A percentile compares a stretch with the other conserved stretches of the same genome.
These are phyloP conservation scores for Acanthamoeba royreba DNA, from an alignment of 208 protist species.

Conservation along the genomic window DNA sequence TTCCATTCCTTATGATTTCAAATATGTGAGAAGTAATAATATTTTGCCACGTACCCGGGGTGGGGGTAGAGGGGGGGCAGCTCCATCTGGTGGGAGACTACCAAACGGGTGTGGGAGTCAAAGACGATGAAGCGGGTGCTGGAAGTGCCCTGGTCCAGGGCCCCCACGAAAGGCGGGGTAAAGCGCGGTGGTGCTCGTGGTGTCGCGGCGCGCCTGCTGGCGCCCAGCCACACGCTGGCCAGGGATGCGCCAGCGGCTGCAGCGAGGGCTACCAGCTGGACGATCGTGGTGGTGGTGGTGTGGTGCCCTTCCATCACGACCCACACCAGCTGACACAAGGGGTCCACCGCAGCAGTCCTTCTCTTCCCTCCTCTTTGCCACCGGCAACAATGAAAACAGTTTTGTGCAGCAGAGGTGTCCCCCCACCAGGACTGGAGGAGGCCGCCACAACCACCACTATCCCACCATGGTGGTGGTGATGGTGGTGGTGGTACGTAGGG, in stretches of 20 bases:
- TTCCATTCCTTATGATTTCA: neutral
- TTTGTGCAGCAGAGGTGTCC: too few species aligned
- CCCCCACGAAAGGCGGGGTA: constrained; percentile 70
- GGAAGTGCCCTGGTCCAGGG: constrained; percentile 94
- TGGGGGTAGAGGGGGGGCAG: constrained; percentile 85
- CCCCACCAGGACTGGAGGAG: too few species aligned
- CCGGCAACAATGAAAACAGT: too few species aligned
- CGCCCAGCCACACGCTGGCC: neutral
- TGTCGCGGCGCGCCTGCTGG: neutral
- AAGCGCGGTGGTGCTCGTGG: neutral
- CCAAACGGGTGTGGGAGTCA: constrained; percentile 74
- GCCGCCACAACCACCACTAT: too few species aligned
- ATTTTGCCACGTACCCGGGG: constrained; percentile 63
- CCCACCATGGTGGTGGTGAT: too few species aligned
- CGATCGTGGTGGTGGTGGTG: neutral
- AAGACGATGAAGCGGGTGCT: constrained; percentile 93
- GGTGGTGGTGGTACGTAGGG: too few species aligned
- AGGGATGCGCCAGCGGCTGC: neutral
- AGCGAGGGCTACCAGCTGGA: neutral
- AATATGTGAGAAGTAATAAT: neutral
- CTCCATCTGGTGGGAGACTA: constrained; percentile 82
- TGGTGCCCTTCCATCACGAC: too few species aligned
- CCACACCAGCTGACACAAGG: too few species aligned
- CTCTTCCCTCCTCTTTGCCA: too few species aligned
- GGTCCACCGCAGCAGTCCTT: too few species aligned